Conservation (phyloP, 129 eudicot genomes). For the Arctium minus region DNA sequence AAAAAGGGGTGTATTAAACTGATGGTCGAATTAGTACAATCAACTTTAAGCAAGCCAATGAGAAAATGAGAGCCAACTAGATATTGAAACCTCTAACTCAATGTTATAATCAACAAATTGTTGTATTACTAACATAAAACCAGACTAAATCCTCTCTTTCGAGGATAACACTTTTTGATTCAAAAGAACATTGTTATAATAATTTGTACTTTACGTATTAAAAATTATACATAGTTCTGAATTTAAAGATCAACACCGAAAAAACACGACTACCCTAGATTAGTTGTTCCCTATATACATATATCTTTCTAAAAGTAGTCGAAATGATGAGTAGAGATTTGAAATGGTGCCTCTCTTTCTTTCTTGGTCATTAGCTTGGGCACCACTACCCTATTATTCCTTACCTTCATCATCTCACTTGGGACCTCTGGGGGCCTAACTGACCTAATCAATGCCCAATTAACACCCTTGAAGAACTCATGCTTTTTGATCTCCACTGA, state of each 20-base stretch:
- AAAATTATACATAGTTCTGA: conserved; percentile 24
- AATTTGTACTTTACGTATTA: conserved; percentile 24
- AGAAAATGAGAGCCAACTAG: not conserved
- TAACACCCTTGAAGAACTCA: conserved; percentile 75
- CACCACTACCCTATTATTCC: conserved; percentile 36
- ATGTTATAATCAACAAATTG: not conserved
- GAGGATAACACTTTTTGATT: not conserved
- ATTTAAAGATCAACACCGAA: conserved; percentile 1
- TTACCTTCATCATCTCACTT: conserved; percentile 42
- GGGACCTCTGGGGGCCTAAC: conserved; percentile 86
- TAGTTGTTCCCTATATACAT: conserved; percentile 29
- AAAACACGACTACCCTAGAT: conserved; percentile 28
- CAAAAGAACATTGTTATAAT: conserved; percentile 12
- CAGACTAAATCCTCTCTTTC: not conserved
- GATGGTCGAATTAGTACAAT: not conserved
- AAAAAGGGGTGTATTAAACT: not conserved
- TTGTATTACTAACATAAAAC: not conserved
- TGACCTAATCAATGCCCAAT: conserved; percentile 87
- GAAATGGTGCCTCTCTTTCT: conserved; percentile 74
- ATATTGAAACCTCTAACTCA: not conserved
- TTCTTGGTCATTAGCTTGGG: conserved; percentile 72
- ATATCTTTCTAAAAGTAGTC: conserved; percentile 57
- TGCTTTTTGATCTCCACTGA: conserved; percentile 69
- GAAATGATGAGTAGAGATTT: conserved; percentile 61
- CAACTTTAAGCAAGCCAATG: not conserved